Evolutionary conservation across 2,329 filamentous ascomycete genomes (phyloP), one percentile per base, ranked within the genome.

Genomic region (Monilinia laxa): DNA sequence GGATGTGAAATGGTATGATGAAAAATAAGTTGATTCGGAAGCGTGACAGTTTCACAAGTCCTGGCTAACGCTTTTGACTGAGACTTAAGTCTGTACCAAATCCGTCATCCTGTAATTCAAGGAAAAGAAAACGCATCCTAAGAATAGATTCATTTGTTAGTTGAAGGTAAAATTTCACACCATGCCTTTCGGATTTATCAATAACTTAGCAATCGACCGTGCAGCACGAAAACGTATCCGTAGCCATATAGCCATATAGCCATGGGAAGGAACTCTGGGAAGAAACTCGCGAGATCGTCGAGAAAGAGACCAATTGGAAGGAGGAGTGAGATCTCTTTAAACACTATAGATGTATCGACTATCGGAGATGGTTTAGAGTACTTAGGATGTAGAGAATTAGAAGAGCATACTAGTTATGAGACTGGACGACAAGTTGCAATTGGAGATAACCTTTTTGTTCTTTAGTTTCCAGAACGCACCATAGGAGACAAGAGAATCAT

Each of bases 231-330:
- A 9, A 35, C 28, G 6, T 31, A 57, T 42, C 16, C 55, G 38
- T 18, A 57, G 55, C 23, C 55, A 57, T 16, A 35, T 56, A 57
- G 55, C 23, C 55, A 57, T 16, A 35, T 56, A n/a, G 54, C 54
- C 9, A 16, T 40, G 35, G 35, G 54, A 42, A 56, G 14, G 54
- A 42, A 25, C 12, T 12, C 20, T 23, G 35, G 54, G n/a, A 42
- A 56, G n/a, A 42, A 56, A 14, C 54, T 56, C 5, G 35, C 38
- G 6, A 38, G 55, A 18, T 7, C 35, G 14, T 57, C 12, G 14
- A 57, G 16, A 42, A 57, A 42, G 55, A 57, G 7, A 40, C 1
- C 35, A 28, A 20, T 10, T 42, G 38, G 38, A 20, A 57, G 25
- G n/a, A 42, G n/a, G 40, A 35, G n/a, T 42, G 55, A 18, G 40